phyloP scores from a whole-genome alignment of 2,329 filamentous ascomycete genomes.

The Colletotrichum endophyticum region DNA sequence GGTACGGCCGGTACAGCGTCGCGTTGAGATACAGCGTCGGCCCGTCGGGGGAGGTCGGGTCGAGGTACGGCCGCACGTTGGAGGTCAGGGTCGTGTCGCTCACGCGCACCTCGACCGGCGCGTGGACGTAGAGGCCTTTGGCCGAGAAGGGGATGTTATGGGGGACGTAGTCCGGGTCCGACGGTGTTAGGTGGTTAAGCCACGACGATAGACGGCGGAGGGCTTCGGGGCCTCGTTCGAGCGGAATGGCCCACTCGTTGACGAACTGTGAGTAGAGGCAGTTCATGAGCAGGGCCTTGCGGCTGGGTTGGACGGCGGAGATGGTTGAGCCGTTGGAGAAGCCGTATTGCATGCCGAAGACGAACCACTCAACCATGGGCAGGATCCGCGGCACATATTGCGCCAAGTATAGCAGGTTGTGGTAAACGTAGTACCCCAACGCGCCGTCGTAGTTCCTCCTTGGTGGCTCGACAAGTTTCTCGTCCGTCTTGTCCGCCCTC shows the following conservation, averaged over 20 bases:
- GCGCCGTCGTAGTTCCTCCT: slow-evolving; percentile 80
- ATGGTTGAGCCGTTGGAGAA: slow-evolving; percentile 74
- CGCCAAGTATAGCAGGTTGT: slow-evolving; percentile 83
- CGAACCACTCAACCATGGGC: slow-evolving; percentile 92
- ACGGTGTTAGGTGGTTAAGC: slow-evolving; percentile 69
- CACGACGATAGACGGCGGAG: slow-evolving; percentile 83
- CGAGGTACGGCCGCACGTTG: slow-evolving; percentile 57
- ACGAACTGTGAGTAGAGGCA: slow-evolving; percentile 98
- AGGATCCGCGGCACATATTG: slow-evolving; percentile 80
- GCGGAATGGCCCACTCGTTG: slow-evolving; percentile 95
- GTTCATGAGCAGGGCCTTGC: slow-evolving; percentile 88
- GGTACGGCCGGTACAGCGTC: slow-evolving; percentile 85
- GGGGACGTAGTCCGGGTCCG: slow-evolving; percentile 67
- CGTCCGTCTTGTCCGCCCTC: slow-evolving; percentile 80
- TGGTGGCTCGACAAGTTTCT: slow-evolving; percentile 62
- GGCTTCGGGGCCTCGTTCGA: slow-evolving; percentile 86
- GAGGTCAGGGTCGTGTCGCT: slow-evolving; percentile 64
- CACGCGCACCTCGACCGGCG: slow-evolving; percentile 91
- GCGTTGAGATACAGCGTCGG: slow-evolving; percentile 90
- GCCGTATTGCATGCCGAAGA: slow-evolving; percentile 97
- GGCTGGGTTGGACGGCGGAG: slow-evolving; percentile 79
- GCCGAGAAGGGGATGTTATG: slow-evolving; percentile 81
- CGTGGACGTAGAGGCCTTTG: slow-evolving; percentile 82
- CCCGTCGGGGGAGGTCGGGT: slow-evolving; percentile 70
- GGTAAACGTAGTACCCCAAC: slow-evolving; percentile 88